Percentiles rank a stretch among this genome's conserved stretches.
Conservation (phyloP, 345 rosid species). For the Bretschneidera sinensis region DNA sequence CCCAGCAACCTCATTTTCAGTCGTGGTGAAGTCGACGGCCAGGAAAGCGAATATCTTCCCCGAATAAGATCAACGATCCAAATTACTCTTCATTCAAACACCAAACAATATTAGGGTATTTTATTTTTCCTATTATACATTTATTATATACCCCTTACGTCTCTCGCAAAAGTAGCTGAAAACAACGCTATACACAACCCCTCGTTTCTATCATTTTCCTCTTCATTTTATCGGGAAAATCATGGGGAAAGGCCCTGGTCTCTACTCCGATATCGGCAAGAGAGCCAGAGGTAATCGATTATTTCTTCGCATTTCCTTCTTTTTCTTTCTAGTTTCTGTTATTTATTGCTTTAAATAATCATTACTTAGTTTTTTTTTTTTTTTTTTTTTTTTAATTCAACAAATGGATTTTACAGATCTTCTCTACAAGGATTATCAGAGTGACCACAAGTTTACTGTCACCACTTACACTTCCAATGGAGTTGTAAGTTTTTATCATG, state of each 20-base stretch:
- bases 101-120: neutral
- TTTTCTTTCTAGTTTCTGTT: conserved; percentile 1
- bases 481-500: conserved; percentile 53
- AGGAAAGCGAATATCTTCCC: neutral
- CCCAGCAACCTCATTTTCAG: neutral
- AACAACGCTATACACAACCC: neutral
- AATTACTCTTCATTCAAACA: neutral
- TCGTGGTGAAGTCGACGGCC: neutral
- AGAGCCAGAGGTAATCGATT: conserved; percentile 60
- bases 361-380: no score
- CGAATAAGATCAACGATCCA: neutral
- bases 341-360: conserved; percentile 4
- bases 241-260: conserved; percentile 93
- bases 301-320: neutral
- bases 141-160: neutral
- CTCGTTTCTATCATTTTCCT: conserved; percentile 1
- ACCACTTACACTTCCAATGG: conserved; percentile 80
- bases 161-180: conserved; percentile 1
- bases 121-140: no score
- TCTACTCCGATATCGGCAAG: conserved; percentile 93
- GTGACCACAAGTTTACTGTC: conserved; percentile 82
- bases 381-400: neutral
- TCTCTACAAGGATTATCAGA: conserved; percentile 87
- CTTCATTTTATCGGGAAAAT: neutral
- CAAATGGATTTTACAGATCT: conserved; percentile 50